Evolutionary conservation across 108 stramenopile species (phyloP).

Genomic region (Pseudonitzschia pungens): DNA sequence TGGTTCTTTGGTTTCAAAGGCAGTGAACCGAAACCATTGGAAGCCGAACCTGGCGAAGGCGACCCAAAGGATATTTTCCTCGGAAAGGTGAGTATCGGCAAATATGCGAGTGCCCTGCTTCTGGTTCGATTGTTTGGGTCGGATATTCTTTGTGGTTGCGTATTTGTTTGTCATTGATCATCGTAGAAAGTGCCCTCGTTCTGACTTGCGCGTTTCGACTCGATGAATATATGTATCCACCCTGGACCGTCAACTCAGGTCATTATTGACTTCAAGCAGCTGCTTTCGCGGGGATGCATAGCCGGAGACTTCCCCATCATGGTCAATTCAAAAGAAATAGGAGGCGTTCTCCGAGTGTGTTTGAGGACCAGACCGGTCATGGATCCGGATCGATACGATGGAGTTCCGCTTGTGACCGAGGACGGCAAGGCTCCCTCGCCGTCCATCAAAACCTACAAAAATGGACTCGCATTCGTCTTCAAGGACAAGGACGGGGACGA

Average conservation of each 20-base stretch:
- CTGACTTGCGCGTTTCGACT: not conserved
- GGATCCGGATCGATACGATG: slow-evolving; percentile 10
- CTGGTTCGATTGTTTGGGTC: not conserved
- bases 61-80: slow-evolving; percentile 5
- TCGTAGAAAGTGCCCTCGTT: too few species aligned
- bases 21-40: not conserved
- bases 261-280: slow-evolving; percentile 25
- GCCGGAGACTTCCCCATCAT: slow-evolving; percentile 34
- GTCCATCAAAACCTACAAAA: slow-evolving; percentile 6
- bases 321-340: slow-evolving; percentile 19
- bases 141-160: too few species aligned
- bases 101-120: too few species aligned
- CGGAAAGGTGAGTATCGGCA: not conserved
- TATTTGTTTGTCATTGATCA: too few species aligned
- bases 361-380: slow-evolving; percentile 19
- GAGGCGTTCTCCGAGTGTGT: slow-evolving; percentile 26
- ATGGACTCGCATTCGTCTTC: slow-evolving; percentile 7
- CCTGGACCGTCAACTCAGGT: slow-evolving; percentile 26
- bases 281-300: slow-evolving; percentile 24
- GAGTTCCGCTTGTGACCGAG: not conserved
- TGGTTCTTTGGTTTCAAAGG: slow-evolving; percentile 12
- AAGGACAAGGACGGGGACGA: slow-evolving; percentile 1
- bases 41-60: not conserved
- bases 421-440: not conserved
- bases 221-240: too few species aligned